These are phyloP conservation scores for Phytophthora idaei DNA, from an alignment of 352 stramenopile species.

Conservation along the genomic window DNA sequence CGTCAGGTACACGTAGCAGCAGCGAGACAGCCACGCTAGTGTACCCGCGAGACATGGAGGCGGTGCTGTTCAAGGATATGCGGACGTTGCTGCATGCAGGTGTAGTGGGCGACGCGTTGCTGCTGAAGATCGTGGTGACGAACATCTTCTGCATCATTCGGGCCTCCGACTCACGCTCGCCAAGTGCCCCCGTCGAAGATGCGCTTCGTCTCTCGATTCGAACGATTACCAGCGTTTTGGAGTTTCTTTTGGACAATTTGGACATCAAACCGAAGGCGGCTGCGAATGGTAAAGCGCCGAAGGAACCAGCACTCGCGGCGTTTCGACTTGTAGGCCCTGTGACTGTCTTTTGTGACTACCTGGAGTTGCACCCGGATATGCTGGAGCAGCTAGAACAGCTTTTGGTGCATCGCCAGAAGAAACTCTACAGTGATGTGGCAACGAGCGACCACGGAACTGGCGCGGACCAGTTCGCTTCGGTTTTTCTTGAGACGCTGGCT, in stretches of 20 bases:
- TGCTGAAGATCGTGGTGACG: constrained; percentile 82
- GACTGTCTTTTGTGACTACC: constrained; percentile 70
- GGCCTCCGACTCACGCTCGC: constrained; percentile 31
- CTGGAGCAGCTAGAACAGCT: constrained; percentile 52
- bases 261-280: constrained; percentile 25
- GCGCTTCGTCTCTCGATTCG: constrained; percentile 61
- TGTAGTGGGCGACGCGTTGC: constrained; percentile 70
- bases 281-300: constrained; percentile 17
- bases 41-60: constrained; percentile 79
- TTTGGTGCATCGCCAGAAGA: constrained; percentile 32
- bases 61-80: constrained; percentile 67
- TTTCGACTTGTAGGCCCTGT: constrained; percentile 62
- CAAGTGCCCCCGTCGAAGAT: constrained; percentile 38
- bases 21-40: constrained; percentile 17
- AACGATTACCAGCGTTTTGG: constrained; percentile 53
- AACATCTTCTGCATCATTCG: constrained; percentile 79
- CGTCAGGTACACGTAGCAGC: constrained; percentile 18
- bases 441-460: constrained; percentile 27
- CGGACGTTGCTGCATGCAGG: constrained; percentile 55
- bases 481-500: constrained; percentile 56
- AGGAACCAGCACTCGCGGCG: constrained; percentile 27
- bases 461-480: constrained; percentile 32
- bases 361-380: constrained; percentile 53
- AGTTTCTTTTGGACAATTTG: constrained; percentile 52
- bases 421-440: constrained; percentile 31